Base-by-base conservation (phyloP, 495 filamentous ascomycete genomes). In the Penicillium canescens region DNA sequence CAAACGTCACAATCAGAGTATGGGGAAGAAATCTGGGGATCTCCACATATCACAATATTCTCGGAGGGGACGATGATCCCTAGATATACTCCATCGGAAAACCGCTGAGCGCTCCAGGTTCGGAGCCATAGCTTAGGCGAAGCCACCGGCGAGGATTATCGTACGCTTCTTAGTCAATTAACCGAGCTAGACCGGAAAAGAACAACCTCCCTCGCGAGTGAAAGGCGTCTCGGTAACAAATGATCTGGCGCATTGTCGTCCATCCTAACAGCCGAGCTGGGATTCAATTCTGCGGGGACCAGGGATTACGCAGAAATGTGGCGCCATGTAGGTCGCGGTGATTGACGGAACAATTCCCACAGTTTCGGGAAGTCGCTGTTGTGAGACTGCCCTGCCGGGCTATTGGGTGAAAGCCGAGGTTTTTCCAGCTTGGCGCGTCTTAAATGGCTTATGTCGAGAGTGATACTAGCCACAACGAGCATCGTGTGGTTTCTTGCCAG, bases 281-380 rank as follows among this genome's bases (percentile, higher is more conserved):
- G 14, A 42, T 35, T 38, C 23, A 38, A 21, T 3, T 6, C 14
- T 48, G 42, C 52, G 56, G 56, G 56, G 50, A 14, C 18, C n/a
- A 21, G 37, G 24, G 4, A 33, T 44, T 3, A 24, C 13, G 23
- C 7, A 37, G 2, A 42, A 24, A n/a, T 31, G 34, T 28, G 35
- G 39, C 24, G 12, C 8, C 8, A 24, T 12, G 26, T 40, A 26
- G 20, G 40, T 31, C 26, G 52, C 43, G 48, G 42, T 71, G 68
- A 73, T 73, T 73, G 70, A 71, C 48, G 70, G 70, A 68, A 71
- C 34, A 68, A 63, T 52, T 60, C 34, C 33, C 14, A 23, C 31
- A 21, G 7, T 10, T 52, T 40, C 36, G 44, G 31, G 26, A 12
- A 20, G 16, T 40, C 18, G 40, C 26, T 3, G 24, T 46, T 16